A percentile compares a stretch with the other conserved stretches of the same genome.
phyloP scores from a whole-genome alignment of 306 rosid species.

The Coriaria nepalensis region DNA sequence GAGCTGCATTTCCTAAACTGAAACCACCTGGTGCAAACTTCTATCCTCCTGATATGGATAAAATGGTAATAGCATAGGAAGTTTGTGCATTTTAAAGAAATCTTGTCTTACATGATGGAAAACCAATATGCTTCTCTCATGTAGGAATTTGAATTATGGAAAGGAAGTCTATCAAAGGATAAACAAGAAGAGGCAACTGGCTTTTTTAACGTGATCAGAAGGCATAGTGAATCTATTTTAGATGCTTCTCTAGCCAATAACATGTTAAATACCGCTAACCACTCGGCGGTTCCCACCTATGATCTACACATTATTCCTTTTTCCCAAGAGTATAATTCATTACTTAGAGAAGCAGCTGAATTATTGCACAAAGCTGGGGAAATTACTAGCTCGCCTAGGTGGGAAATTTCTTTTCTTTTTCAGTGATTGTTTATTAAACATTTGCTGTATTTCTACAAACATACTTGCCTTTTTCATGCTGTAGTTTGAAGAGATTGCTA shows the following conservation, averaged over 20 bases:
- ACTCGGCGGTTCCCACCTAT: slow-evolving; percentile 17
- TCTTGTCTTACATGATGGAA: slow-evolving; percentile 10
- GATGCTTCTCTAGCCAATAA: slow-evolving; percentile 29
- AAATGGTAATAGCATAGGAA: slow-evolving; percentile 38
- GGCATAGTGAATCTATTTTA: slow-evolving; percentile 45
- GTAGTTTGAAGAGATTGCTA: slow-evolving; percentile 78
- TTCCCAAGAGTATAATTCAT: slow-evolving; percentile 60
- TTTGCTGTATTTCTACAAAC: slow-evolving; percentile 11
- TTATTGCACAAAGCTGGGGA: slow-evolving; percentile 81
- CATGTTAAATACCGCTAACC: slow-evolving; percentile 5
- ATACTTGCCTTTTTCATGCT: slow-evolving; percentile 16
- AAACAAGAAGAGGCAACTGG: slow-evolving; percentile 54
- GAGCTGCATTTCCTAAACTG: slow-evolving; percentile 60
- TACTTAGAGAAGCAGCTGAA: slow-evolving; percentile 59
- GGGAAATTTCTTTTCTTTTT: slow-evolving; percentile 13
- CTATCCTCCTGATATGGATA: slow-evolving; percentile 95
- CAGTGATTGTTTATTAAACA: slow-evolving; percentile 1
- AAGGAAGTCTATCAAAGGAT: slow-evolving; percentile 42
- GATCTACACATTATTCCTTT: slow-evolving; percentile 58
- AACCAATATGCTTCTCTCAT: slow-evolving; percentile 18
- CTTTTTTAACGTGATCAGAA: slow-evolving; percentile 68
- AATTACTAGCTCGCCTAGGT: slow-evolving; percentile 52
- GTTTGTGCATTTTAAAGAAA: slow-evolving; percentile 7
- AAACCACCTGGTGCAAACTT: slow-evolving; percentile 91
- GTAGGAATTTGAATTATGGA: slow-evolving; percentile 87